These are phyloP conservation scores for Coprinellus micaceus DNA, from an alignment of 768 basidiomycete species.

Conservation along the genomic window DNA sequence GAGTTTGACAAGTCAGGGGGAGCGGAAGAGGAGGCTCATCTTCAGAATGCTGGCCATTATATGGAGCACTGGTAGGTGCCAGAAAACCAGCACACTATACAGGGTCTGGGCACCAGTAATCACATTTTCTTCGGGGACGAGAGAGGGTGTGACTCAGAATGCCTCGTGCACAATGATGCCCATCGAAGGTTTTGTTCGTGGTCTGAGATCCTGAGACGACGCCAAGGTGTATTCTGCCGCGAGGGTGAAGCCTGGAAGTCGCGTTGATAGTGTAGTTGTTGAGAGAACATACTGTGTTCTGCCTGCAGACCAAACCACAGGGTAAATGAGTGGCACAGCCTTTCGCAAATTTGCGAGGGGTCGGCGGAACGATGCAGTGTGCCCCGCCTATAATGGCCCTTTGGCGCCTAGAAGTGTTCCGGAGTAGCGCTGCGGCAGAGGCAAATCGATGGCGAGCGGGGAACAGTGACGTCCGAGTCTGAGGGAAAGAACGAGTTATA, in stretches of 20 bases:
- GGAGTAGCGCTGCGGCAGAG: neutral
- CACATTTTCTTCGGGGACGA: neutral
- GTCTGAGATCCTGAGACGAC: conserved; percentile 8
- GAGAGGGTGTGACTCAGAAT: conserved; percentile 14
- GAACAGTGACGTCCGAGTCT: too few relatives aligned
- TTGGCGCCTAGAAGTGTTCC: neutral
- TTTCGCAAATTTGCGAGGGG: neutral
- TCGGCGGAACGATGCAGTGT: neutral
- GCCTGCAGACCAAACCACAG: neutral
- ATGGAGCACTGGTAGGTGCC: conserved; percentile 11
- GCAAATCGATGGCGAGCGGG: neutral
- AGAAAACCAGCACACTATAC: conserved; percentile 11
- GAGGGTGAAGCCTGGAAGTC: neutral
- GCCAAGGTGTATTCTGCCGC: conserved; percentile 16
- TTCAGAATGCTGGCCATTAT: conserved; percentile 12
- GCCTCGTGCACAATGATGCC: conserved; percentile 23
- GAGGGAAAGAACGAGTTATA: too few relatives aligned
- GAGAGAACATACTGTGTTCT: too few relatives aligned
- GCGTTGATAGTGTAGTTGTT: neutral
- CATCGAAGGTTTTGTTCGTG: conserved; percentile 28
- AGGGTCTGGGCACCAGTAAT: neutral
- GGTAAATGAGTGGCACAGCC: neutral
- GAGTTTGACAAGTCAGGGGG: conserved; percentile 24
- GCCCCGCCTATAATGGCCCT: neutral
- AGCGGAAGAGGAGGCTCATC: conserved; percentile 12